phyloP scores from a whole-genome alignment of 192 early-diverging fungal species.

The Jimgerdemannia lactiflua region DNA sequence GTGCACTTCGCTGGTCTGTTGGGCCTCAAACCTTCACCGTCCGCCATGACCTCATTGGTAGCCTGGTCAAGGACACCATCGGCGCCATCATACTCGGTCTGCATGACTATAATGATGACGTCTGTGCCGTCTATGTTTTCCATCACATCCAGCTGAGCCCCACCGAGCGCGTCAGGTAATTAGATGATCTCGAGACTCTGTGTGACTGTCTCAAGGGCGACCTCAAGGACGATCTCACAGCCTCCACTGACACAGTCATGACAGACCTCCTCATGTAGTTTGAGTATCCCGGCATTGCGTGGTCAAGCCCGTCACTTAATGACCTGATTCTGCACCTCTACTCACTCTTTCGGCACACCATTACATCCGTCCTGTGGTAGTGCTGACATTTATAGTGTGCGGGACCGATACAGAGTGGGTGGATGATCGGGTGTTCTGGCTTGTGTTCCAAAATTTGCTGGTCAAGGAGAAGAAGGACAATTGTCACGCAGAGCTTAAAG shows the following conservation, averaged over 20 bases:
- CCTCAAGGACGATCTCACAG: constrained; percentile 88
- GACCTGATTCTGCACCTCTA: constrained; percentile 80
- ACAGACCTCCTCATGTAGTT: constrained; percentile 85
- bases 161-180: constrained; percentile 62
- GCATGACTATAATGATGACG: constrained; percentile 90
- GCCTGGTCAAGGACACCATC: constrained; percentile 68
- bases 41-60: constrained; percentile 75
- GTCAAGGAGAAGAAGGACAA: constrained; percentile 76
- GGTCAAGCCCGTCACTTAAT: constrained; percentile 45
- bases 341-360: constrained; percentile 93
- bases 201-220: constrained; percentile 85
- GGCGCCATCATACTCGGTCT: constrained; percentile 85
- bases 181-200: constrained; percentile 67
- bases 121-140: constrained; percentile 90
- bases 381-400: constrained; percentile 65
- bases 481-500: constrained; percentile 52
- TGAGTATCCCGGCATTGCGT: constrained; percentile 46
- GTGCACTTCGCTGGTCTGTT: constrained; percentile 88
- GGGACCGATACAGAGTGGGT: constrained; percentile 57
- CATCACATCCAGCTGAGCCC: constrained; percentile 65
- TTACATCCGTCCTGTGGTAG: constrained; percentile 76
- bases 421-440: constrained; percentile 66
- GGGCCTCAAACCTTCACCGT: constrained; percentile 93
- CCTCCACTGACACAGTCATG: constrained; percentile 90
- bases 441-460: constrained; percentile 90